Evolutionary conservation across 257 asterid species (phyloP), one percentile per base, ranked within the genome.

Genomic region (Verbena officinalis): DNA sequence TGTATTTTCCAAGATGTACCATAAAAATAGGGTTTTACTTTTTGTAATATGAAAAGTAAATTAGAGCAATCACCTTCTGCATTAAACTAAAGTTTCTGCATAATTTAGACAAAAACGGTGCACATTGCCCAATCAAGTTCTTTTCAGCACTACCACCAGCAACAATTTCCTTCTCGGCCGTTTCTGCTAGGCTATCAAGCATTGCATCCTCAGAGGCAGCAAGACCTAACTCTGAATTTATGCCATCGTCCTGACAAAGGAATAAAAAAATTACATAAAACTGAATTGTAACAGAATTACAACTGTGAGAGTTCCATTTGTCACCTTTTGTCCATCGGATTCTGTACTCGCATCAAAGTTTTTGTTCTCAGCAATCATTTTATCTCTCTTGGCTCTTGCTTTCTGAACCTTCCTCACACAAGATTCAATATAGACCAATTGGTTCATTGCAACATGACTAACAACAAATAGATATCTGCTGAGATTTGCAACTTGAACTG

Each of bases 401-500:
- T 84, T 93, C 79, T 78, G 96, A 77, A 90, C 72, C 82, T 80
- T 90, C 75, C 93, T 77, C 21, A 86, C 68, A 67, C 81, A 77
- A 67, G 90, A 77, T 73, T 93, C 99, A 17, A 88, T 86, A 74
- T 84, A 82, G 65, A 87, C 86, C 78, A 93, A 73, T 52, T 93
- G 99, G 77, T 88, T 85, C 99, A 93, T 84, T 64, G 99, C 96
- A 19, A 93, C 89, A 76, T 90, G 89, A 78, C 96, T 84, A 19
- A 83, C 81, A 52, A 90, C 78, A 67, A 90, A 93, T 30, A 93
- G 76, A 64, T 44, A 84, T 79, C 97, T 77, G 74, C 90, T 83
- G 55, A 93, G 89, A 65, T 80, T 84, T 21, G 85, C 60, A 59
- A 84, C 96, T 68, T 77, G 95, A 69, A 88, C 85, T 17, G 81